Conservation (phyloP, 345 rosid species). For the Moricandia moricandioides region DNA sequence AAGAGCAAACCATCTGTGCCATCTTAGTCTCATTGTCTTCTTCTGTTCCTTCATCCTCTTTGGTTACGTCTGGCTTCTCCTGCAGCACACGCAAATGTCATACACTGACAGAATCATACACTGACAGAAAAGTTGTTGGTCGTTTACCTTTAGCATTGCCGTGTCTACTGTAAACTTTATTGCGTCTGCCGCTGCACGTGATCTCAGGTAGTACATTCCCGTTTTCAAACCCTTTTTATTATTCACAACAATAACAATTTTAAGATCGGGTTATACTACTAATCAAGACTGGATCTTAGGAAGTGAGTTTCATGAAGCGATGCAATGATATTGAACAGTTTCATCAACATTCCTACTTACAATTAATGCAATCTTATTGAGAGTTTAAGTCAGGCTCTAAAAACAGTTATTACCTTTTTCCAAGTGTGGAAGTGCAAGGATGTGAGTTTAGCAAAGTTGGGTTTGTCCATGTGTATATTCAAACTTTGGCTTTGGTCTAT, state of each 20-base stretch:
- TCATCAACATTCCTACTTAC: neutral
- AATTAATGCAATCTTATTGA: neutral
- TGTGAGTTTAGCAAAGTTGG: slow-evolving; percentile 75
- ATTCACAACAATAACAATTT: neutral
- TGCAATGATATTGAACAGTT: neutral
- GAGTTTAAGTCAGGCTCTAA: neutral
- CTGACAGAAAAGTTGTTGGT: neutral
- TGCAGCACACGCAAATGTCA: slow-evolving; percentile 15
- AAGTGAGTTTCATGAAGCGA: neutral
- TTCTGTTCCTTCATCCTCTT: slow-evolving; percentile 19
- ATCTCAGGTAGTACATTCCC: slow-evolving; percentile 85
- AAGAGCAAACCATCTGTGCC: slow-evolving; percentile 90
- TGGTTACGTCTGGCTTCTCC: slow-evolving; percentile 44
- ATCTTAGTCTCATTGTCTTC: slow-evolving; percentile 55
- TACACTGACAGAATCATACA: neutral
- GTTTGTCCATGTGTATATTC: slow-evolving; percentile 89
- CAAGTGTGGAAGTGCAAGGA: slow-evolving; percentile 82
- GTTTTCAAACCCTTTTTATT: slow-evolving; percentile 73
- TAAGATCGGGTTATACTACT: neutral
- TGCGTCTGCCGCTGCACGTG: slow-evolving; percentile 99
- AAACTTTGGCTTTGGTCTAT: slow-evolving; percentile 97
- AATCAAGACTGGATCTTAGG: neutral
- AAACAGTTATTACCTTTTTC: slow-evolving; percentile 55
- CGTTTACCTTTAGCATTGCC: slow-evolving; percentile 55
- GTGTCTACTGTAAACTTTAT: slow-evolving; percentile 95